phyloP scores from a whole-genome alignment of 2,329 filamentous ascomycete genomes.

The Verruconis gallopava region DNA sequence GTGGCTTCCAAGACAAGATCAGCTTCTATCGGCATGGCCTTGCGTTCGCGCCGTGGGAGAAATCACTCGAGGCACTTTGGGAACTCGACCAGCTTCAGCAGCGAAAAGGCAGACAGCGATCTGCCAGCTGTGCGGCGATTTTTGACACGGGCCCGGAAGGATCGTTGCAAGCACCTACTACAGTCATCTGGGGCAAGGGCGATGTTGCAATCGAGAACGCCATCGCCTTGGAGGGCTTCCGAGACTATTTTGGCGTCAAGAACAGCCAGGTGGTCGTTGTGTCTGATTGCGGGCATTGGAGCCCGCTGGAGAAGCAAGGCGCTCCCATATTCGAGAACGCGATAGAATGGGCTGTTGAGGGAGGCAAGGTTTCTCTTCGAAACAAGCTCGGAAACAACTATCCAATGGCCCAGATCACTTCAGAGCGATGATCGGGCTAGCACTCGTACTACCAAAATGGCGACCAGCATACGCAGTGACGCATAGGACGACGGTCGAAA shows the following conservation, averaged over 20 bases:
- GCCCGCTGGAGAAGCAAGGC: slow-evolving; percentile 34
- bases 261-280: slow-evolving; percentile 39
- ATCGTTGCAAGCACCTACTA: slow-evolving; percentile 37
- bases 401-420: background rate
- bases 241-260: slow-evolving; percentile 33
- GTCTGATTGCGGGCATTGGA: slow-evolving; percentile 40
- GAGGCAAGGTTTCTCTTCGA: slow-evolving; percentile 13
- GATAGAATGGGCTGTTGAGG: slow-evolving; percentile 20
- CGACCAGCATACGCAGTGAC: too few species aligned
- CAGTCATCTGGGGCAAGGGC: slow-evolving; percentile 39
- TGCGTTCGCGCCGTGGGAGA: slow-evolving; percentile 33
- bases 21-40: slow-evolving; percentile 42
- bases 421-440: slow-evolving; percentile 9
- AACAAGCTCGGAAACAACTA: background rate
- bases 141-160: slow-evolving; percentile 34
- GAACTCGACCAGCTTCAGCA: slow-evolving; percentile 32
- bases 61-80: slow-evolving; percentile 37
- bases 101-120: slow-evolving; percentile 11
- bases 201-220: slow-evolving; percentile 38
- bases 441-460: too few species aligned
- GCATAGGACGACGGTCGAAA: too few species aligned
- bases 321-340: slow-evolving; percentile 29
- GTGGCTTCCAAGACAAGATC: slow-evolving; percentile 39
- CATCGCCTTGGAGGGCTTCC: slow-evolving; percentile 39
- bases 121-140: slow-evolving; percentile 27